Base-by-base conservation (phyloP, 1,284 basidiomycete genomes). In the Ustilago vetiveriae region DNA sequence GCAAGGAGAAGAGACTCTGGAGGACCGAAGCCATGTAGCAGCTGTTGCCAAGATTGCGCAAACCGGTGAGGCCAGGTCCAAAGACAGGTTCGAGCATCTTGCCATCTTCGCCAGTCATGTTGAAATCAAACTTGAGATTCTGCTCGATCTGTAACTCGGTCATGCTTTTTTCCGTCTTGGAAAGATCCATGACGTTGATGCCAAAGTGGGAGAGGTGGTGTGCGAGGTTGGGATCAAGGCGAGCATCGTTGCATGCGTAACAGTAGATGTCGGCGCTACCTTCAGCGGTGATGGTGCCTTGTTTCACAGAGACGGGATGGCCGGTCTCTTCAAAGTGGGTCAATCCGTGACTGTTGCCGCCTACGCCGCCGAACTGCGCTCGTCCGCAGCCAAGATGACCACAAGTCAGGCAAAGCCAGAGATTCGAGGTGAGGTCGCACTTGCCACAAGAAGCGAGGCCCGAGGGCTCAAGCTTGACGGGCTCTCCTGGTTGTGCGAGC, bases 111-210 rank as follows among this genome's bases (percentile, higher is more conserved):
- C 88, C 88, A 0, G 90, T 93, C 78, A 98, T 88, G 4, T 90
- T 92, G 82, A 98, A 98, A 82, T 98, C 94, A 79, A 94, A 98
- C 54, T 88, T 90, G 49, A 97, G 85, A 78, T 98, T 98, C 76
- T 98, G 94, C 81, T 97, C 94, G 75, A 98, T 90, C 90, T 98
- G 92, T 54, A 98, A 85, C 80, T 98, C 95, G 0, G 94, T 96
- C 90, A 97, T 93, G 49, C 89, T 93, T 84, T 97, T 98, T 81
- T 97, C 94, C 0, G 94, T 98, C 84, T 98, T 98, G 23, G 85
- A 89, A 79, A 92, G 90, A 0, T 87, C 87, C 40, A 88, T 85
- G 1, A 97, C 88, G 60, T 92, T 90, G 82, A 98, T 95, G 2
- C 92, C 94, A 71, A 97, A 96, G 21, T 87, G 87, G 0, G 86